A percentile compares a stretch with the other conserved stretches of the same genome.
phyloP scores from a whole-genome alignment of 768 basidiomycete genomes.

The Pulveroboletus frians region DNA sequence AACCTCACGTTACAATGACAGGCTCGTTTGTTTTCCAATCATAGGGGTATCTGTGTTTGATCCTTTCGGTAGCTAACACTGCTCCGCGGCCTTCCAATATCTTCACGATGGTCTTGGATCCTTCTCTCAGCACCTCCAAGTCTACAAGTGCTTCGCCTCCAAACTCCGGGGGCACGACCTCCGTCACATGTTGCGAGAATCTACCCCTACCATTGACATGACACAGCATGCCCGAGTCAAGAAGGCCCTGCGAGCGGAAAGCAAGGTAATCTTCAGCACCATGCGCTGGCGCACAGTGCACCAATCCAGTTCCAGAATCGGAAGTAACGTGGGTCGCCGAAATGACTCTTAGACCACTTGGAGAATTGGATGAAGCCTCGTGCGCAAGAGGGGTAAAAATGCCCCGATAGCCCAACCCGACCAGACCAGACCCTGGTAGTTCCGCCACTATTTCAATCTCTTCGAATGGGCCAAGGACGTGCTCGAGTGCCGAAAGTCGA shows the following conservation, averaged over 20 bases:
- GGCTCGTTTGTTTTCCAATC: constrained; percentile 96
- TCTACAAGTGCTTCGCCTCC: constrained; percentile 56
- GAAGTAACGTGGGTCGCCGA: constrained; percentile 74
- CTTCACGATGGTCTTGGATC: constrained; percentile 60
- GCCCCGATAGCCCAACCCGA: constrained; percentile 54
- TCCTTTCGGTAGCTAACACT: constrained; percentile 61
- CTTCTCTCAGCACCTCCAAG: constrained; percentile 67
- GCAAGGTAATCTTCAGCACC: constrained; percentile 87
- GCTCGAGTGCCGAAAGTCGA: constrained; percentile 36
- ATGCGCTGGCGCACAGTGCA: constrained; percentile 94
- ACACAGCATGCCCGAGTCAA: constrained; percentile 56
- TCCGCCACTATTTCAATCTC: constrained; percentile 19
- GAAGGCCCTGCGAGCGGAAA: constrained; percentile 53
- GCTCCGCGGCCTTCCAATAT: constrained; percentile 49
- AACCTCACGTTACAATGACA: constrained; percentile 77
- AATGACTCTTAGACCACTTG: constrained; percentile 43
- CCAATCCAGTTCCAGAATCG: constrained; percentile 89
- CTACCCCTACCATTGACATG: constrained; percentile 77
- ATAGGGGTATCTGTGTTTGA: constrained; percentile 89
- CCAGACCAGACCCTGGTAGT: constrained; percentile 42
- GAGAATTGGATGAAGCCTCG: not conserved
- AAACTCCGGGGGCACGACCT: constrained; percentile 37
- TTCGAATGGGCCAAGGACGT: constrained; percentile 17
- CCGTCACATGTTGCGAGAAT: constrained; percentile 56
- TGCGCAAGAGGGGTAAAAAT: constrained; percentile 44